phyloP scores from a whole-genome alignment of 2,329 filamentous ascomycete species.

The Fusarium decemcellulare region DNA sequence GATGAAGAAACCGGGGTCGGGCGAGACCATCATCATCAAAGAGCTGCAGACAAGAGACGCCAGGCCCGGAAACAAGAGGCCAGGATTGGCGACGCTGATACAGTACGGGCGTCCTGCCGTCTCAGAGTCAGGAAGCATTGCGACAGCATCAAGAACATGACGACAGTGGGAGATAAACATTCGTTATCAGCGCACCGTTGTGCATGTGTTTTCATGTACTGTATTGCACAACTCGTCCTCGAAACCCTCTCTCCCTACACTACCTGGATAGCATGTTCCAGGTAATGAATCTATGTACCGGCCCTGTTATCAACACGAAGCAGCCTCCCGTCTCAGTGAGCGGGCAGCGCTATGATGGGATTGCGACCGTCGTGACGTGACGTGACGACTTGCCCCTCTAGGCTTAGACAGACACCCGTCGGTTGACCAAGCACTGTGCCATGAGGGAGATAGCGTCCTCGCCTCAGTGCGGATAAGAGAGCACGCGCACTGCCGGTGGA shows the following conservation, averaged over 20 bases:
- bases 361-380: conserved; percentile 31
- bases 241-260: conserved; percentile 3
- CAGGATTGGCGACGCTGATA: conserved; percentile 32
- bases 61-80: conserved; percentile 32
- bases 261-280: background rate
- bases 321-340: conserved; percentile 23
- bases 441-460: conserved; percentile 9
- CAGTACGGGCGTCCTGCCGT: conserved; percentile 27
- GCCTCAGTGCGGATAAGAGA: conserved; percentile 27
- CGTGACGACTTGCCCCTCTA: conserved; percentile 41
- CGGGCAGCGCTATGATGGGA: conserved; percentile 33
- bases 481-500: conserved; percentile 33
- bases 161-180: conserved; percentile 27
- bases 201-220: conserved; percentile 16
- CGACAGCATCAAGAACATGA: conserved; percentile 38
- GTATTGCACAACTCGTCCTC: conserved; percentile 30
- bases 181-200: conserved; percentile 29
- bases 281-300: conserved; percentile 10
- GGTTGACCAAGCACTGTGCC: conserved; percentile 32
- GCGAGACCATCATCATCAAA: conserved; percentile 26
- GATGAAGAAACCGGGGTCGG: conserved; percentile 13
- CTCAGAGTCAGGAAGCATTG: conserved; percentile 40
- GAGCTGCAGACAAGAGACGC: conserved; percentile 20
- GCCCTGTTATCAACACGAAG: conserved; percentile 15
- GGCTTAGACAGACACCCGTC: conserved; percentile 17